These are phyloP conservation scores for Botrytis squamosa DNA, from an alignment of 2,329 filamentous ascomycete genomes.

Conservation along the genomic window DNA sequence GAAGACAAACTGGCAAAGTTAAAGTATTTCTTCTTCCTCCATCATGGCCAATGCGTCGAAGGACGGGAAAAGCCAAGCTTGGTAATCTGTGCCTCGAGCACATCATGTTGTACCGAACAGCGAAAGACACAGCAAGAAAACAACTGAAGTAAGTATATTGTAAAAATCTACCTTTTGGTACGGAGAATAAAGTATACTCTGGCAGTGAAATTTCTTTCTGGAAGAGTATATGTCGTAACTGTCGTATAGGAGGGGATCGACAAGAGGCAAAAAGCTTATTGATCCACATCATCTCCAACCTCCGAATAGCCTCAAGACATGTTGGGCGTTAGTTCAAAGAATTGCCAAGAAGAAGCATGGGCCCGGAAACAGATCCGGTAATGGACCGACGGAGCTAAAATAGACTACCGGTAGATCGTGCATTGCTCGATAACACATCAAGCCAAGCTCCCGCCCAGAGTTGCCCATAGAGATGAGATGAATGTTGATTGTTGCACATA, in stretches of 20 bases:
- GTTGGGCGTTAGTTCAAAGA: slow-evolving; percentile 6
- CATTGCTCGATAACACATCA: neutral
- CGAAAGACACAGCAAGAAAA: neutral
- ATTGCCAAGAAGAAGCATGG: slow-evolving; percentile 9
- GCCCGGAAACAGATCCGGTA: slow-evolving; percentile 7
- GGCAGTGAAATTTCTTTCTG: neutral
- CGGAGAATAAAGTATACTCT: neutral
- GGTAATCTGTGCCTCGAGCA: neutral
- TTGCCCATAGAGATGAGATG: neutral
- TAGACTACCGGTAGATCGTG: slow-evolving; percentile 6
- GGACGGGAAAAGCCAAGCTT: neutral
- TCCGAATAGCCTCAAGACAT: neutral
- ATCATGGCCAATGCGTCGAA: neutral
- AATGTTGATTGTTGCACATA: neutral
- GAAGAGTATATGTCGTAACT: neutral
- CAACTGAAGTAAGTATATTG: neutral
- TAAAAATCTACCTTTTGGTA: neutral
- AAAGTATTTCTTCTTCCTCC: neutral
- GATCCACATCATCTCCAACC: neutral
- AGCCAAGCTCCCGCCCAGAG: neutral
- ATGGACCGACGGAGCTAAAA: neutral
- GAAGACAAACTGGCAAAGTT: neutral
- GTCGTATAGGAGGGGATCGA: slow-evolving; percentile 9
- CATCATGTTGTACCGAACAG: neutral
- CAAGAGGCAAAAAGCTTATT: neutral